phyloP scores from a whole-genome alignment of 2,329 filamentous ascomycete genomes.

The Byssoonygena ceratinophila region DNA sequence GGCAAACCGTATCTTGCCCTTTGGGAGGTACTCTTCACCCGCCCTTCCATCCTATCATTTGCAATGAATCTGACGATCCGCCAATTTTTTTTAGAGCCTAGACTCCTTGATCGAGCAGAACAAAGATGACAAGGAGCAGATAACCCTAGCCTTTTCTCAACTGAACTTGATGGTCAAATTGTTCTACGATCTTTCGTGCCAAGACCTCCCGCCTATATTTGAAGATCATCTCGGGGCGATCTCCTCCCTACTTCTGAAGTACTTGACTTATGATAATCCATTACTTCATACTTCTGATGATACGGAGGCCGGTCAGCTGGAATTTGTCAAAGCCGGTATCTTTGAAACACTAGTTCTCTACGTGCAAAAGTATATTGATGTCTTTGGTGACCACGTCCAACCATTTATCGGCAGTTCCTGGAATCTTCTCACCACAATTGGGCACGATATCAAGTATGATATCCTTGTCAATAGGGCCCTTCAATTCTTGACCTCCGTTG shows the following conservation, averaged over 20 bases:
- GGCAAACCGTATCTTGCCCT: conserved; percentile 71
- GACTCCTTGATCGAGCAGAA: conserved; percentile 57
- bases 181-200: conserved; percentile 92
- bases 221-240: conserved; percentile 76
- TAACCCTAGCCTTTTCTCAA: conserved; percentile 71
- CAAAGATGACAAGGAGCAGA: conserved; percentile 59
- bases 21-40: conserved; percentile 49
- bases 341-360: conserved; percentile 85
- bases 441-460: conserved; percentile 84
- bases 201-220: conserved; percentile 88
- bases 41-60: background rate
- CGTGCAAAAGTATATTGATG: conserved; percentile 90
- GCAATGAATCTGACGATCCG: too few species aligned
- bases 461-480: conserved; percentile 87
- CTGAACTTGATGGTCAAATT: conserved; percentile 84
- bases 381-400: conserved; percentile 67
- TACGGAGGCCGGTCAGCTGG: conserved; percentile 70
- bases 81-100: conserved; percentile 37
- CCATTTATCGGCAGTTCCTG: conserved; percentile 85
- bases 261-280: conserved; percentile 80
- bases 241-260: conserved; percentile 75
- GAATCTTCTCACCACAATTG: conserved; percentile 78
- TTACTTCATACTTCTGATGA: conserved; percentile 77
- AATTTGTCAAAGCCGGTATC: conserved; percentile 84
- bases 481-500: conserved; percentile 86